These are phyloP conservation scores for Crassisporium funariophilum DNA, from an alignment of 768 basidiomycete species.

Conservation along the genomic window DNA sequence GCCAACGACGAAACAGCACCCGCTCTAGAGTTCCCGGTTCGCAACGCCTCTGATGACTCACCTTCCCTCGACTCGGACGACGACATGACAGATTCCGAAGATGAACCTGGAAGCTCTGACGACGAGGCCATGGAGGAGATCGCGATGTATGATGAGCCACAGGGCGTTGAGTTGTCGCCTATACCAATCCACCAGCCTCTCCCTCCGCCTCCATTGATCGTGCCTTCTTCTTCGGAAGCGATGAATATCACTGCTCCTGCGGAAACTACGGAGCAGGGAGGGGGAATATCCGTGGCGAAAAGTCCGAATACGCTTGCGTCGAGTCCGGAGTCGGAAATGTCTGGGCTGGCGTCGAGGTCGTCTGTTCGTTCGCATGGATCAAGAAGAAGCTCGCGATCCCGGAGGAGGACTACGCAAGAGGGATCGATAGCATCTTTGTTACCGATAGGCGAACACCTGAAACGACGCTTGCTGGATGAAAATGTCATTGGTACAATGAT, in stretches of 20 bases:
- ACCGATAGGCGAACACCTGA: conserved; percentile 78
- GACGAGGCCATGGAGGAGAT: conserved; percentile 86
- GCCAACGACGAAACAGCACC: conserved; percentile 61
- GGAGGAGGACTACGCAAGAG: conserved; percentile 42
- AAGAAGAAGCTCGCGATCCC: conserved; percentile 58
- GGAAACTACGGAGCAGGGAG: conserved; percentile 9
- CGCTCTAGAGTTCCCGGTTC: conserved; percentile 68
- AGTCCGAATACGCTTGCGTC: no score
- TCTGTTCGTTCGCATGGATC: conserved; percentile 41
- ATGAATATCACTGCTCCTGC: conserved; percentile 10
- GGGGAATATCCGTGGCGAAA: no score
- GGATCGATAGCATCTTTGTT: conserved; percentile 37
- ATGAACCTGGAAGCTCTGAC: conserved; percentile 73
- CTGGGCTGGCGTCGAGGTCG: no score
- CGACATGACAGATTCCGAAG: conserved; percentile 69
- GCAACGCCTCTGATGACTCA: conserved; percentile 50
- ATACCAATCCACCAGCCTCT: conserved; percentile 34
- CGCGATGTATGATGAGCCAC: conserved; percentile 67
- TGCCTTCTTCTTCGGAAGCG: conserved; percentile 31
- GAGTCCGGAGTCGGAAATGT: no score
- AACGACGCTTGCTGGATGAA: conserved; percentile 73
- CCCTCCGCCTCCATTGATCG: conserved; percentile 33
- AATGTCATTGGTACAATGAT: conserved; percentile 76
- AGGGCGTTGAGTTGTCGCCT: conserved; percentile 24
- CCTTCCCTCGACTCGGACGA: conserved; percentile 71